A percentile compares a stretch with the other conserved stretches of the same genome.
Conservation (phyloP, 192 early-diverging fungal species). For the Dispira simplex region DNA sequence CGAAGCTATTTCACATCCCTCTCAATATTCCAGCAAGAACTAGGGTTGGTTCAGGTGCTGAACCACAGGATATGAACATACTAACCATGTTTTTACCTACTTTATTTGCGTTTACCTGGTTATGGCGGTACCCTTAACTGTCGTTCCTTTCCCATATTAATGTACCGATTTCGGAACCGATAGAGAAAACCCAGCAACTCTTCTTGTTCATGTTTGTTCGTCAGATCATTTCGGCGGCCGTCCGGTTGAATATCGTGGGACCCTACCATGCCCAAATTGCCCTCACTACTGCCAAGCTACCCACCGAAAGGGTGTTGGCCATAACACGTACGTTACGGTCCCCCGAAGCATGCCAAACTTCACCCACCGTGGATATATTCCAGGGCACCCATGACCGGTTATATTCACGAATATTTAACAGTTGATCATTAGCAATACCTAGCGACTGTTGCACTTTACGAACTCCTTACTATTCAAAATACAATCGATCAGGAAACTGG, state of each 20-base stretch:
- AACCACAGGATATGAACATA: no score
- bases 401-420: conserved; percentile 65
- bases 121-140: no score
- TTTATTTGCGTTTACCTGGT: no score
- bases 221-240: conserved; percentile 69
- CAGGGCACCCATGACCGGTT: conserved; percentile 66
- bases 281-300: conserved; percentile 38
- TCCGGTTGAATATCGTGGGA: conserved; percentile 78
- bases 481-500: no score
- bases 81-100: no score
- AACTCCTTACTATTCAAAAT: no score
- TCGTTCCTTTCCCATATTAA: no score
- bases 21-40: no score
- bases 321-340: conserved; percentile 30
- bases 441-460: no score
- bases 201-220: conserved; percentile 78
- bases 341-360: conserved; percentile 44
- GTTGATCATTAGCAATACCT: conserved; percentile 19
- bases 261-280: conserved; percentile 76
- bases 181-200: conserved; percentile 54
- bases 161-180: no score
- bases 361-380: conserved; percentile 53
- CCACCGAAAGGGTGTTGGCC: conserved; percentile 28
- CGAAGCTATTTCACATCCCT: no score
- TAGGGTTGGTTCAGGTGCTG: no score